Percentiles rank a stretch among this genome's conserved stretches.
Conservation (phyloP, 768 basidiomycete genomes). For the Pleurotus giganteus region DNA sequence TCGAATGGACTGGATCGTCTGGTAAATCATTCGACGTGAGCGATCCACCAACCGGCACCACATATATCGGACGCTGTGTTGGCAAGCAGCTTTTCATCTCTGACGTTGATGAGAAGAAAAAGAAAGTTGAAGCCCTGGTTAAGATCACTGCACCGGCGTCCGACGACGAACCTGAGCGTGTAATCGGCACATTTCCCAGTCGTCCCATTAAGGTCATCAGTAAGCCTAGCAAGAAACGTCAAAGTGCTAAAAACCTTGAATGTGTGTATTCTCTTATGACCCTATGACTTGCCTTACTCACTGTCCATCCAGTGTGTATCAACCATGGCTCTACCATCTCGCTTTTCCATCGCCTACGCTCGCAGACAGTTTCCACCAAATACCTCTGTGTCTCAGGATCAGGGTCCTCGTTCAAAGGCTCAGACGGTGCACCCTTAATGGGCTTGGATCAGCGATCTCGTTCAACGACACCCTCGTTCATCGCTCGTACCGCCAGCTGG, state of each 20-base stretch:
- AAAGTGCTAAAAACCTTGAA: constrained; percentile 90
- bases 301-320: constrained; percentile 69
- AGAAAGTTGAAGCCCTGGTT: constrained; percentile 91
- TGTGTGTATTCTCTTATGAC: constrained; percentile 49
- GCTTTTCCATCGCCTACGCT: constrained; percentile 91
- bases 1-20: constrained; percentile 84
- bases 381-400: constrained; percentile 96
- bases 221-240: constrained; percentile 96
- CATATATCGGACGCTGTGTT: constrained; percentile 90
- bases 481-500: constrained; percentile 88
- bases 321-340: constrained; percentile 96
- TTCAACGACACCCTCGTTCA: constrained; percentile 80
- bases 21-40: constrained; percentile 84
- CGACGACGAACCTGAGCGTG: constrained; percentile 77
- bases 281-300: constrained; percentile 10
- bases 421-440: constrained; percentile 85
- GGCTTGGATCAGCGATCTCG: constrained; percentile 72
- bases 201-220: constrained; percentile 98
- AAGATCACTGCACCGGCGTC: constrained; percentile 80
- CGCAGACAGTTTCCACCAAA: constrained; percentile 94
- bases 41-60: constrained; percentile 77
- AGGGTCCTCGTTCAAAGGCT: constrained; percentile 88
- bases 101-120: constrained; percentile 93
- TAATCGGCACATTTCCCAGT: constrained; percentile 88
- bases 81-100: constrained; percentile 96